Conservation (phyloP, 768 basidiomycete genomes). For the Termitomyces sp. region DNA sequence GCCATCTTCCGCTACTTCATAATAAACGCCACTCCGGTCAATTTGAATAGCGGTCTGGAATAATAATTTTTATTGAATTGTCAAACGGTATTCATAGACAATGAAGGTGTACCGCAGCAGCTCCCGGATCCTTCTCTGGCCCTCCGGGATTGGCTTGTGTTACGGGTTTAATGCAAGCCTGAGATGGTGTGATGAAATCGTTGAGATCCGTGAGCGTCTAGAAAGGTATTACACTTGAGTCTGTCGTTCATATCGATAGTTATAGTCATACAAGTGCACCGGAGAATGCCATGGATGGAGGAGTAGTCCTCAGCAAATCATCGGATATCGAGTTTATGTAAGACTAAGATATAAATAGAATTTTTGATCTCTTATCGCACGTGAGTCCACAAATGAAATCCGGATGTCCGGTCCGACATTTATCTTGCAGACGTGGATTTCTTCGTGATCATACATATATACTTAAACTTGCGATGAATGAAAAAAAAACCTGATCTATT, state of each 20-base stretch:
- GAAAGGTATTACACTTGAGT: not conserved
- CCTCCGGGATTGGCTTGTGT: slow-evolving; percentile 34
- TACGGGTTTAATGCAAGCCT: slow-evolving; percentile 97
- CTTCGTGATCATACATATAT: too few relatives aligned
- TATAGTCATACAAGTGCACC: slow-evolving; percentile 66
- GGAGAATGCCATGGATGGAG: slow-evolving; percentile 70
- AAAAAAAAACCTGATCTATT: not conserved
- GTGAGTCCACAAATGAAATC: not conserved
- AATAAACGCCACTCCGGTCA: slow-evolving; percentile 82
- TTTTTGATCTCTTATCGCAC: not conserved
- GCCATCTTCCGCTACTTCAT: slow-evolving; percentile 59
- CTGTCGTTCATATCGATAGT: not conserved
- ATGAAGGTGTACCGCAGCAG: slow-evolving; percentile 30
- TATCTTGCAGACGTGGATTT: too few relatives aligned
- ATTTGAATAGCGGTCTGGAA: slow-evolving; percentile 88
- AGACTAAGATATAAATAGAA: slow-evolving; percentile 2
- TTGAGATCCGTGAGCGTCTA: slow-evolving; percentile 93
- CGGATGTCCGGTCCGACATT: too few relatives aligned
- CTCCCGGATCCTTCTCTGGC: slow-evolving; percentile 28
- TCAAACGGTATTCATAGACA: not conserved
- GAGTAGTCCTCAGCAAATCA: not conserved
- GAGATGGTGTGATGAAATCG: slow-evolving; percentile 95
- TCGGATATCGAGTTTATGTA: not conserved
- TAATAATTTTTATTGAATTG: not conserved
- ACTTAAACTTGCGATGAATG: too few relatives aligned